Conservation (phyloP, 208 protist genomes). For the Trichomonas tenax region DNA sequence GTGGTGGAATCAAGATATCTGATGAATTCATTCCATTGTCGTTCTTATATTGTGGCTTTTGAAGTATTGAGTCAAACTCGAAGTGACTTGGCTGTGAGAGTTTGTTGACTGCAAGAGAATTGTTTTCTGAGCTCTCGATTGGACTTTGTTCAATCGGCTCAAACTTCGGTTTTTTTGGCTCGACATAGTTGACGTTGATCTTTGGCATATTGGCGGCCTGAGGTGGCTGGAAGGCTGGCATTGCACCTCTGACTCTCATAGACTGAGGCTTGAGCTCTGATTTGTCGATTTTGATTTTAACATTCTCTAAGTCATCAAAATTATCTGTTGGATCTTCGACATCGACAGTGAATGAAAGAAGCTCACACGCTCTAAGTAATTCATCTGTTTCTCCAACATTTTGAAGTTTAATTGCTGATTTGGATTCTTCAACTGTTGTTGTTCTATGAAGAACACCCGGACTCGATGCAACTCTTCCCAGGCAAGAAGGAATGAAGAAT, state of each 20-base stretch:
- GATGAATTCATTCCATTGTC: too few species aligned
- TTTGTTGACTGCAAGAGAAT: too few species aligned
- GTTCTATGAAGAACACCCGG: not conserved
- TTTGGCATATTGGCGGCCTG: not conserved
- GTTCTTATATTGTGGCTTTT: too few species aligned
- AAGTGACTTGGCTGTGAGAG: too few species aligned
- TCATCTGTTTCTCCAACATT: not conserved
- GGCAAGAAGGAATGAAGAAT: not conserved
- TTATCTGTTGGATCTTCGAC: not conserved
- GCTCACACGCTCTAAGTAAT: not conserved
- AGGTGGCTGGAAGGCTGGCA: not conserved
- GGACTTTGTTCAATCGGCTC: not conserved
- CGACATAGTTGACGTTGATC: too few species aligned
- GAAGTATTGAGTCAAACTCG: too few species aligned
- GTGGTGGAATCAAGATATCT: too few species aligned
- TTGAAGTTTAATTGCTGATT: not conserved
- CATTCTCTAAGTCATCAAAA: not conserved
- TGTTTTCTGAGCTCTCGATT: too few species aligned
- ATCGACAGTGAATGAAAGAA: not conserved
- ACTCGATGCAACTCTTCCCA: not conserved
- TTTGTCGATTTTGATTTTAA: not conserved
- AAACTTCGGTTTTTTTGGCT: not conserved
- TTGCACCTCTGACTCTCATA: not conserved
- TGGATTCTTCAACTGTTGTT: not conserved
- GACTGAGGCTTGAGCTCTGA: not conserved